Base-by-base conservation (phyloP, 441 rosid genomes). In the Euphorbia schlechtendalii region DNA sequence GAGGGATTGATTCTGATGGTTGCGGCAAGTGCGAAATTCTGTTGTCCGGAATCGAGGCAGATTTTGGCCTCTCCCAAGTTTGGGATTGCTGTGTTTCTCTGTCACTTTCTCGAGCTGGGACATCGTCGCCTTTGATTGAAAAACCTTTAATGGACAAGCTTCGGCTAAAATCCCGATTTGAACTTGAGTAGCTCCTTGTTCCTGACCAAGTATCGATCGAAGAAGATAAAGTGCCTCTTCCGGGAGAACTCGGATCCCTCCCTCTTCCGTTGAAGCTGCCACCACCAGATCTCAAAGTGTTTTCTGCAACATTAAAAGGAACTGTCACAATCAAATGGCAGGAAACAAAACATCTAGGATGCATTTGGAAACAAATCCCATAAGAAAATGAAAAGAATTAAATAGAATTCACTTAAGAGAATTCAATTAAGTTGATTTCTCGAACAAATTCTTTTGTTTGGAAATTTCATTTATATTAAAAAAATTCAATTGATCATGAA, bases 181-280 rank as follows among this genome's bases (percentile, higher is more conserved):
- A 71, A 74, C 80, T 73, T 28, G 83, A 67, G 77, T 81, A 80
- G 74, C 71, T 84, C 74, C 84, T 85, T 56, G 82, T 61, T 74
- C 85, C 89, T 79, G 77, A 74, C 87, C 87, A 84, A 48, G 83
- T 78, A 55, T 86, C 92, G 78, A 67, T 83, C 62, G 85, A 70
- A 67, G 82, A 27, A n/a, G n/a, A n/a, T 68, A 77, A 74, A 63
- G 82, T 86, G 65, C 86, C 96, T 69, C 69, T 83, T 64, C 79
- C 77, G 11, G 97, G 95, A 69, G 96, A 86, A 67, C 85, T 73
- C 28, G 95, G 86, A 65, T 93, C 96, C 76, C 86, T 81, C 59
- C 80, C 83, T 77, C 88, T 86, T 76, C 86, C 83, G 76, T 78
- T 83, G 68, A 82, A 83, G 75, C 78, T 71, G 77, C 81, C 72